A percentile compares a stretch with the other conserved stretches of the same genome.
Evolutionary conservation across 2,329 filamentous ascomycete species (phyloP).

Genomic region (Fusarium palustre): DNA sequence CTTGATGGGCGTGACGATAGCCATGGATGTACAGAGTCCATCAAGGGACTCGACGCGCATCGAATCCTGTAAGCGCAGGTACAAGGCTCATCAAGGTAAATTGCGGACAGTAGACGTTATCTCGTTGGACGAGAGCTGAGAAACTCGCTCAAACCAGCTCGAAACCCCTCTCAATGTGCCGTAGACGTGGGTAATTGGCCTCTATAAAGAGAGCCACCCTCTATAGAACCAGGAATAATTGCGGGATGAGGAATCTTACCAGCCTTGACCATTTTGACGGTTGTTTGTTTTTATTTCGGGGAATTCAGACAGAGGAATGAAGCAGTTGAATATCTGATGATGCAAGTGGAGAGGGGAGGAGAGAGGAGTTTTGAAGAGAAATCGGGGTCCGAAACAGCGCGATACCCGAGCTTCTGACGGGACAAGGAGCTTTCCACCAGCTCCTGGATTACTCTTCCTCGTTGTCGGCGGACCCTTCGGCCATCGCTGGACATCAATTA

Average conservation of each 20-base stretch:
- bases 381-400: slow-evolving; percentile 42
- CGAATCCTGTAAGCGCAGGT: slow-evolving; percentile 20
- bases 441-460: slow-evolving; percentile 9
- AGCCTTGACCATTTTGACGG: slow-evolving; percentile 96
- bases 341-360: slow-evolving; percentile 44
- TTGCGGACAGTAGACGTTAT: slow-evolving; percentile 38
- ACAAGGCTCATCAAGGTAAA: slow-evolving; percentile 60
- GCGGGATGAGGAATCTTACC: slow-evolving; percentile 66
- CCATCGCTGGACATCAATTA: slow-evolving; percentile 1
- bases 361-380: slow-evolving; percentile 44
- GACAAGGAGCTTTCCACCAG: slow-evolving; percentile 15
- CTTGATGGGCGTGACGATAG: slow-evolving; percentile 6
- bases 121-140: slow-evolving; percentile 56
- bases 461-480: slow-evolving; percentile 2
- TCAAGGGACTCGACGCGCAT: slow-evolving; percentile 50
- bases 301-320: slow-evolving; percentile 27
- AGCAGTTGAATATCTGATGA: slow-evolving; percentile 37
- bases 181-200: slow-evolving; percentile 27
- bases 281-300: slow-evolving; percentile 42
- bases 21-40: slow-evolving; percentile 35
- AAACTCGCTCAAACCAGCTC: slow-evolving; percentile 73
- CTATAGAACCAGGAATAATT: slow-evolving; percentile 13
- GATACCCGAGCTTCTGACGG: slow-evolving; percentile 25
- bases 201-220: slow-evolving; percentile 46
- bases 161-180: slow-evolving; percentile 44